Conservation (phyloP, 306 rosid species). For the Quercus gilva region DNA sequence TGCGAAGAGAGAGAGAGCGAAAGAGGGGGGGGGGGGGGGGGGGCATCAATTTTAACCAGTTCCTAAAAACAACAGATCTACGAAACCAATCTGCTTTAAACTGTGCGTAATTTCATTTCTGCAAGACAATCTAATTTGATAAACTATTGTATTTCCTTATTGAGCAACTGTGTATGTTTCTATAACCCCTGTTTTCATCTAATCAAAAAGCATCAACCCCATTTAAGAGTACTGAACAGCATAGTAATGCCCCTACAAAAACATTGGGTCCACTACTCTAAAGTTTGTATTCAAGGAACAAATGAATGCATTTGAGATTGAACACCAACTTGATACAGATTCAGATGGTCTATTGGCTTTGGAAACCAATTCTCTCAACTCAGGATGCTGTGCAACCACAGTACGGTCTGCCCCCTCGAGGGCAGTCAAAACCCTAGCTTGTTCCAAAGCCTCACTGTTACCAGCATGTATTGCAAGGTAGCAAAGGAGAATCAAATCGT, state of each 20-base stretch:
- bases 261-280: slow-evolving; percentile 16
- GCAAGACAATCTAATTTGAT: slow-evolving; percentile 27
- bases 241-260: slow-evolving; percentile 26
- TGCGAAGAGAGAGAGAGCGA: too few species aligned
- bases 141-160: slow-evolving; percentile 23
- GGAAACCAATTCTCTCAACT: slow-evolving; percentile 54
- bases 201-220: slow-evolving; percentile 19
- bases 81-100: slow-evolving; percentile 25
- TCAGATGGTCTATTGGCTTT: slow-evolving; percentile 61
- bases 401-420: slow-evolving; percentile 72
- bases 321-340: slow-evolving; percentile 68
- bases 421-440: slow-evolving; percentile 56
- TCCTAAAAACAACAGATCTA: slow-evolving; percentile 8
- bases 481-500: slow-evolving; percentile 69
- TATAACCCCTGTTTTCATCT: slow-evolving; percentile 26
- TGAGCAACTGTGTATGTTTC: slow-evolving; percentile 26
- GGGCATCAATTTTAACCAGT: slow-evolving; percentile 22
- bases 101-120: slow-evolving; percentile 26
- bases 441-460: slow-evolving; percentile 60
- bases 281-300: slow-evolving; percentile 37
- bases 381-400: slow-evolving; percentile 38
- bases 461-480: slow-evolving; percentile 74
- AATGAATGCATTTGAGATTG: slow-evolving; percentile 57
- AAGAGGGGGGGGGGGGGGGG: background rate
- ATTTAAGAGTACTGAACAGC: slow-evolving; percentile 23